Evolutionary conservation across 1,284 basidiomycete species (phyloP).

Genomic region (Papiliotrema flavescens): DNA sequence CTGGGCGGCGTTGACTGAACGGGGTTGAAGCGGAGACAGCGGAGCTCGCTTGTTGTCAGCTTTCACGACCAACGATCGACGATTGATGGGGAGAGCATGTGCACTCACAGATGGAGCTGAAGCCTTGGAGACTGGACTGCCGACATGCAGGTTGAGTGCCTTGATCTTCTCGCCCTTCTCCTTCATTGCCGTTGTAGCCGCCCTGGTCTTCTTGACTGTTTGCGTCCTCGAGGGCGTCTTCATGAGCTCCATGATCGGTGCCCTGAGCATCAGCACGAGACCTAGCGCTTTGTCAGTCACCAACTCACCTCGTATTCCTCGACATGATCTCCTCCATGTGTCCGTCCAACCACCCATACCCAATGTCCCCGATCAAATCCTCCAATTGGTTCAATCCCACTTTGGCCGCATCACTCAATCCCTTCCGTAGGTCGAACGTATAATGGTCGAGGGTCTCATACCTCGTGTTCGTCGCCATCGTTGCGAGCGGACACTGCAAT

Average conservation of each 20-base stretch:
- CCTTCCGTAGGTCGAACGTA: constrained; percentile 30
- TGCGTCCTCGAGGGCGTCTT: constrained; percentile 47
- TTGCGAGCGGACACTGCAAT: neutral
- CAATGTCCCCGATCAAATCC: constrained; percentile 34
- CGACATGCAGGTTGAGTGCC: constrained; percentile 27
- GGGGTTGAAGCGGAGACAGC: constrained; percentile 35
- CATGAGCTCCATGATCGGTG: constrained; percentile 43
- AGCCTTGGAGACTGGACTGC: constrained; percentile 29
- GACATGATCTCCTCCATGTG: constrained; percentile 41
- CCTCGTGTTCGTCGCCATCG: no score
- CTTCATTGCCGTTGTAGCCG: constrained; percentile 31
- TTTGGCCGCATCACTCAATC: constrained; percentile 29
- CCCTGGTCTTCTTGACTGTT: constrained; percentile 47
- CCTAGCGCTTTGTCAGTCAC: neutral
- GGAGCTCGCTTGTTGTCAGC: constrained; percentile 13
- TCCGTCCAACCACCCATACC: constrained; percentile 46
- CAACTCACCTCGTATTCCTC: constrained; percentile 9
- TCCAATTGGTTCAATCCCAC: constrained; percentile 34
- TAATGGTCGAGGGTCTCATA: constrained; percentile 29
- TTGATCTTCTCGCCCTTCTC: constrained; percentile 34
- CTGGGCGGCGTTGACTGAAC: constrained; percentile 25
- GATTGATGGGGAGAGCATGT: neutral
- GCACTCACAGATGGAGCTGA: neutral
- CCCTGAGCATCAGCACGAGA: constrained; percentile 15
- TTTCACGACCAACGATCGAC: neutral